phyloP scores from a whole-genome alignment of 371 early-diverging fungal species.

The Mortierella sp. region DNA sequence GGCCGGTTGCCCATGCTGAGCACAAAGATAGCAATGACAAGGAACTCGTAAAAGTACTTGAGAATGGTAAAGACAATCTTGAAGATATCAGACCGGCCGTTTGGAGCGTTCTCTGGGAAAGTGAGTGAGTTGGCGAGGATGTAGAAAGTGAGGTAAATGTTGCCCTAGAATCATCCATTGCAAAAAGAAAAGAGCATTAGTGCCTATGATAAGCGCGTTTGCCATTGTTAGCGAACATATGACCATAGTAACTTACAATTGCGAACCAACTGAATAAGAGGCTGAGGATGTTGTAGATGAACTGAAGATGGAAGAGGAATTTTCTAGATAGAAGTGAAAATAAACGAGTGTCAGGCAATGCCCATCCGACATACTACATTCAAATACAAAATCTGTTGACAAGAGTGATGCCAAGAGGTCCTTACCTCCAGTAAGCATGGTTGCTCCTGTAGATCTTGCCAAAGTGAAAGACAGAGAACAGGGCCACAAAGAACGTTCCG shows the following conservation, averaged over 20 bases:
- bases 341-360: background rate
- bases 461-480: constrained; percentile 76
- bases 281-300: constrained; percentile 77
- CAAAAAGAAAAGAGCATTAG: background rate
- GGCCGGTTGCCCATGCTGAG: constrained; percentile 85
- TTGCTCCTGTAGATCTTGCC: constrained; percentile 79
- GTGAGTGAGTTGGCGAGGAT: constrained; percentile 54
- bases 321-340: constrained; percentile 60
- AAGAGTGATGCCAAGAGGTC: too few species aligned
- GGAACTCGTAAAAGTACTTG: constrained; percentile 71
- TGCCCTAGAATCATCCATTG: constrained; percentile 4
- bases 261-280: constrained; percentile 86
- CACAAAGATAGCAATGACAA: constrained; percentile 79
- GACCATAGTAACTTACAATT: constrained; percentile 67
- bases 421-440: constrained; percentile 64
- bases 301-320: constrained; percentile 74
- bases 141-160: constrained; percentile 47
- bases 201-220: background rate
- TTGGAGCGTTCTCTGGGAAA: constrained; percentile 43
- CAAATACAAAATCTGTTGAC: too few species aligned
- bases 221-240: too few species aligned
- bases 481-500: constrained; percentile 79
- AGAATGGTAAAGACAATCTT: constrained; percentile 63
- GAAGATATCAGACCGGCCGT: constrained; percentile 59
- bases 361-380: background rate